Base-by-base conservation (phyloP, 1,139 yeast genomes). In the Kazachstania sp. region DNA sequence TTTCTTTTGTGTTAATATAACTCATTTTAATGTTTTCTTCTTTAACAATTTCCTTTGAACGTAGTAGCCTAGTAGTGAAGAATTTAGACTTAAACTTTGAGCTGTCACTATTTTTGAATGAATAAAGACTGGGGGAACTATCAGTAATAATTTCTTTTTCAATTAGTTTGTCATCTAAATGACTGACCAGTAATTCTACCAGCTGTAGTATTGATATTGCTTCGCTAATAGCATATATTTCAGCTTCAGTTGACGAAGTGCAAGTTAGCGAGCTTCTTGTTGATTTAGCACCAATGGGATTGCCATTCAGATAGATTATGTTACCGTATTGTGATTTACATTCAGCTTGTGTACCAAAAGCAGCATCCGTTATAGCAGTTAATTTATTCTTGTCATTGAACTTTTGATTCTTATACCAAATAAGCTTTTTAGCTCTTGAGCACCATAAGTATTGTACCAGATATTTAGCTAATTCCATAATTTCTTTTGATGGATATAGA, bases 181-280 rank as follows among this genome's bases (percentile, higher is more conserved):
- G 12, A 3, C 4, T n/a, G 3, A 35, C 4, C 20, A 35, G 38
- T 4, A 15, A 11, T 35, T 35, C 20, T 4, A 35, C 19, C 12
- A n/a, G 13, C 13, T 5, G 13, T 13, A 6, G 9, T 36, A 11
- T 15, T 15, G 19, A 19, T 3, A 11, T 16, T 5, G 23, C 38
- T 1, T 36, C 23, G 12, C 20, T 15, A 13, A 47, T 34, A 16
- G 46, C 37, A 35, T 42, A 42, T 16, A 45, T 26, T 42, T 47
- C 50, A 2, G 48, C 45, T 39, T 47, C 48, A 2, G 46, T 47
- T 13, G 44, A 23, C 2, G 50, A 47, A 3, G 42, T 39, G 23
- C 48, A 47, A 19, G 50, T 42, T 13, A 46, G 23, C n/a, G 29
- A 41, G 7, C 12, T 29, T 20, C 36, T 47, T 1, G 37, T 7